Conservation (phyloP, 345 rosid genomes). For the Draba incana region DNA sequence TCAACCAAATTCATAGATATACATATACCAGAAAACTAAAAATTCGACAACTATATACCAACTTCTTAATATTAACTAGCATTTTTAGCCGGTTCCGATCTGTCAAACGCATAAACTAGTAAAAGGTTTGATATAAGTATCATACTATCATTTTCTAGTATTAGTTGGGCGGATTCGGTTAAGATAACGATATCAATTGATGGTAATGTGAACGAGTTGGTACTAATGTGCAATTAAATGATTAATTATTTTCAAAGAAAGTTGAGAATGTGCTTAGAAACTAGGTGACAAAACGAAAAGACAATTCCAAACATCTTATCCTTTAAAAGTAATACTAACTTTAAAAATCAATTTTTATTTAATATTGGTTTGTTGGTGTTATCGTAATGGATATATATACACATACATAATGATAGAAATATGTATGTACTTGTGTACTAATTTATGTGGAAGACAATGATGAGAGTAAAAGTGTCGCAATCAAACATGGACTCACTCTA, state of each 20-base stretch:
- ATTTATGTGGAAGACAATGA: slow-evolving; percentile 37
- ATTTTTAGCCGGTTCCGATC: too few species aligned
- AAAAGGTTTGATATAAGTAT: too few species aligned
- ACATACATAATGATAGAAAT: not conserved
- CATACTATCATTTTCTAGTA: too few species aligned
- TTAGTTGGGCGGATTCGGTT: slow-evolving; percentile 21
- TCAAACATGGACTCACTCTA: slow-evolving; percentile 30
- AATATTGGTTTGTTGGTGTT: slow-evolving; percentile 19
- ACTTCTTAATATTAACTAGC: too few species aligned
- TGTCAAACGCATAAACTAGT: too few species aligned
- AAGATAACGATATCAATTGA: slow-evolving; percentile 25
- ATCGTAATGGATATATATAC: not conserved
- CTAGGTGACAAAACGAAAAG: slow-evolving; percentile 30
- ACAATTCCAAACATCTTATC: slow-evolving; percentile 26
- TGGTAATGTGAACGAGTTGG: slow-evolving; percentile 21
- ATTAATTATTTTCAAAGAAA: slow-evolving; percentile 17
- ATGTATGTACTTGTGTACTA: slow-evolving; percentile 8
- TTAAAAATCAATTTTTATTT: not conserved
- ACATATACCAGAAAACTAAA: too few species aligned
- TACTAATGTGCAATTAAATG: not conserved
- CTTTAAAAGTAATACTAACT: slow-evolving; percentile 5
- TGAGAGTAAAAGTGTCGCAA: slow-evolving; percentile 38
- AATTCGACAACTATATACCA: too few species aligned
- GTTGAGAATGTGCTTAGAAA: slow-evolving; percentile 29
- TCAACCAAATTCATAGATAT: too few species aligned